Evolutionary conservation across 192 early-diverging fungal genomes (phyloP), one percentile per base, ranked within the genome.

Genomic region (Ambispora gerdemannii): DNA sequence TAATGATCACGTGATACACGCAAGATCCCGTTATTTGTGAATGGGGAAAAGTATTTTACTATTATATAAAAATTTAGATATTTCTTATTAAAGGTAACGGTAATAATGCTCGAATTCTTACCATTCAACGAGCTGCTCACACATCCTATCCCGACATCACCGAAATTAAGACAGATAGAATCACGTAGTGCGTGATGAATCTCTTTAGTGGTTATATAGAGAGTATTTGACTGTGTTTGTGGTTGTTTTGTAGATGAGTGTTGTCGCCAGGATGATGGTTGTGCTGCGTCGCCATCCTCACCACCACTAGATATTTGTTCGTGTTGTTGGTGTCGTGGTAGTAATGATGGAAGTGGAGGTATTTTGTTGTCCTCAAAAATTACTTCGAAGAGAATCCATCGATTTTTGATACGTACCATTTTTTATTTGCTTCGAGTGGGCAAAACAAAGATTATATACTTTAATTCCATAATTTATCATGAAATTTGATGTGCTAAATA

Each of bases 351-450:
- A 6, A 43, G 15, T 10, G 38, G 38, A 43, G 15, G 38, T 10
- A 43, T 43, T 43, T 43, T 43, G 15, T 43, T 15, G 15, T 43
- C 38, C 38, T 43, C 38, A 43, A 43, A 43, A 43, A 75, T 63
- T 24, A 82, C 67, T 50, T 82, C 80, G 50, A 82, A 79, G 28
- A 82, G 70, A 3, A 82, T 47, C 72, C 78, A 82, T 63, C 80
- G 75, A 63, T 82, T 78, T 77, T 82, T 82, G 75, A 82, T 78
- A 49, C 80, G 77, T 24, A 82, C 80, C 80, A 82, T 82, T n/a
- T n/a, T n/a, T n/a, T n/a, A n/a, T n/a, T n/a, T n/a, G n/a, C n/a
- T n/a, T n/a, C n/a, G n/a, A n/a, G n/a, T n/a, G n/a, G n/a, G n/a
- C n/a, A n/a, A n/a, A n/a, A n/a, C n/a, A n/a, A n/a, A n/a, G n/a